These are phyloP conservation scores for Penicillium cataractarum DNA, from an alignment of 495 filamentous ascomycete genomes.

Conservation along the genomic window DNA sequence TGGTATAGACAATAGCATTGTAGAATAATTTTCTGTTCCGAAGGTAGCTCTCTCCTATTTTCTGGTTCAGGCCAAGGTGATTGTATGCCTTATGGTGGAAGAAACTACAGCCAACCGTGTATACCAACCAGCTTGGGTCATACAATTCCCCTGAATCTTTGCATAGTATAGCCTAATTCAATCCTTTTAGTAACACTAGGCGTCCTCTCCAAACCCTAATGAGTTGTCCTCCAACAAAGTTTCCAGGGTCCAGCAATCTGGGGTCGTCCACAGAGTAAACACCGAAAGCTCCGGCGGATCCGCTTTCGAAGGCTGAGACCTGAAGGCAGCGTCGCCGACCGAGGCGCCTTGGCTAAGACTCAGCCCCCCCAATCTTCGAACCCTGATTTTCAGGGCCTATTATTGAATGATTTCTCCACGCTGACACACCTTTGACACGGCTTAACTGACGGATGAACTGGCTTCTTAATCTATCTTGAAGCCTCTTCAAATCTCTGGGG, in stretches of 20 bases:
- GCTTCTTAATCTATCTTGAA: neutral
- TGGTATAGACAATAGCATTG: neutral
- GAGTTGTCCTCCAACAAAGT: neutral
- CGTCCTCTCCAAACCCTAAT: neutral
- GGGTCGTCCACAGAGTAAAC: constrained; percentile 11
- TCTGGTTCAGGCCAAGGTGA: neutral
- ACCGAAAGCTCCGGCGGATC: constrained; percentile 16
- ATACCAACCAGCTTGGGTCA: neutral
- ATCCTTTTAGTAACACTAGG: neutral
- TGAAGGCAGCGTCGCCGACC: neutral
- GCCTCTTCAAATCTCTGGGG: neutral
- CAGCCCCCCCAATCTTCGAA: constrained; percentile 2
- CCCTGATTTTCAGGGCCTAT: constrained; percentile 7
- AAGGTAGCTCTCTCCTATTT: neutral
- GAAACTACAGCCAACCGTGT: too few relatives aligned
- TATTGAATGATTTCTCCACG: neutral
- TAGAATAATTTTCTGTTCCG: neutral
- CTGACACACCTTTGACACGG: neutral
- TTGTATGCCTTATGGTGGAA: neutral
- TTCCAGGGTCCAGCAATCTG: constrained; percentile 5
- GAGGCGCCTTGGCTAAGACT: constrained; percentile 6
- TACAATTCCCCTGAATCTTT: neutral
- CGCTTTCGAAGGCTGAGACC: constrained; percentile 3
- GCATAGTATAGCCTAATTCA: neutral
- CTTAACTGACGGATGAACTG: neutral